Evolutionary conservation across 78 protist genomes (phyloP).

Genomic region (Isochrysis galbana): DNA sequence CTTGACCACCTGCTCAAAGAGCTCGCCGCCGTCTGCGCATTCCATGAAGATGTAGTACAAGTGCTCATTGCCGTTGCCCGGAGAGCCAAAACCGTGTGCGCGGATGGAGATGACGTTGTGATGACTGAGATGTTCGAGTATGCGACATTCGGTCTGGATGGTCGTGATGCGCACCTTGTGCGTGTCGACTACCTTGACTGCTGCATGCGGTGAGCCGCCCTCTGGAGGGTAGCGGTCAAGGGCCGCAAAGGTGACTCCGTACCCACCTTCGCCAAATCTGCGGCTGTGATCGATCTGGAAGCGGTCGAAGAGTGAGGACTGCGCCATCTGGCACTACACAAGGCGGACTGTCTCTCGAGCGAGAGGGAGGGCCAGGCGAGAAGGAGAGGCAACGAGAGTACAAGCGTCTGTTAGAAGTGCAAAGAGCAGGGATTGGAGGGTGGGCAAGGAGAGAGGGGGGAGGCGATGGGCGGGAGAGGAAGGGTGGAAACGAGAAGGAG

Average conservation of each 20-base stretch:
- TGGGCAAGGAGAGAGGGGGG: too few relatives aligned
- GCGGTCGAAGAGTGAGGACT: neutral
- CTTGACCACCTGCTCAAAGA: conserved; percentile 47
- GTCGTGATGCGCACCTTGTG: neutral
- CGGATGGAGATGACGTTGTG: neutral
- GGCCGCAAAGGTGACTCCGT: neutral
- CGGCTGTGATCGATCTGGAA: neutral
- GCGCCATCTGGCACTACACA: too few relatives aligned
- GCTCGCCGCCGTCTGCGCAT: conserved; percentile 59
- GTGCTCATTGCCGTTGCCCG: neutral
- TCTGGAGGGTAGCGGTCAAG: too few relatives aligned
- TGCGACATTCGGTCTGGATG: neutral
- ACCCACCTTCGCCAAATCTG: neutral
- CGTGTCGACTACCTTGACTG: neutral
- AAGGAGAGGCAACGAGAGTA: too few relatives aligned
- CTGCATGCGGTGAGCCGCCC: too few relatives aligned
- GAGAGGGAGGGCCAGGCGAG: too few relatives aligned
- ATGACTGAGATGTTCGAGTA: neutral
- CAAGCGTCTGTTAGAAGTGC: too few relatives aligned
- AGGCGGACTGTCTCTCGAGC: too few relatives aligned
- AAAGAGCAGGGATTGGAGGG: too few relatives aligned
- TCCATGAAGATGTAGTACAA: conserved; percentile 54
- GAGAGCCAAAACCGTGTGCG: neutral
- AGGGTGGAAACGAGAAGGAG: too few relatives aligned
- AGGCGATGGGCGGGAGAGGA: too few relatives aligned